Conservation (phyloP, 192 early-diverging fungal genomes). For the Linnemannia elongata region DNA sequence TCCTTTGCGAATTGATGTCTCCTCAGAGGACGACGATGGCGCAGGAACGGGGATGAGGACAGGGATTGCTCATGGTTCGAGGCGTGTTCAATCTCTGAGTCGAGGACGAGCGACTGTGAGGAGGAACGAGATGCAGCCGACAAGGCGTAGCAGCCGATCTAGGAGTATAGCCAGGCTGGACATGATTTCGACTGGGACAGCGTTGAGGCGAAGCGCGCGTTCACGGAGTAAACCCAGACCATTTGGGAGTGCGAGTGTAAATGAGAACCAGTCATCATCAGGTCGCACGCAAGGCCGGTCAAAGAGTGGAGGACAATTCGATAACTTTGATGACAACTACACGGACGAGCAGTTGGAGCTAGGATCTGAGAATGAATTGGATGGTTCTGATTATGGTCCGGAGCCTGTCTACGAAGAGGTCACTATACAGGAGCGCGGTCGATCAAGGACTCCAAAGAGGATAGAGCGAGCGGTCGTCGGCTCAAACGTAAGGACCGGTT, state of each 20-base stretch:
- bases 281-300: not conserved
- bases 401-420: not conserved
- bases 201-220: not conserved
- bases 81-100: not conserved
- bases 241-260: not conserved
- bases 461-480: not conserved
- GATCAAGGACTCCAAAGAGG: not conserved
- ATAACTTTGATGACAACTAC: not conserved
- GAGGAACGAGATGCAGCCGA: not conserved
- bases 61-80: not conserved
- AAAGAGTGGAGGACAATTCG: not conserved
- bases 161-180: not conserved
- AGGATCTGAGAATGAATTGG: not conserved
- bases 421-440: not conserved
- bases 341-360: not conserved
- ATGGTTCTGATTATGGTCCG: not conserved
- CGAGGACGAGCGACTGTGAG: not conserved
- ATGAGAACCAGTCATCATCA: not conserved
- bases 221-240: not conserved
- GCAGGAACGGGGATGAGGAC: not conserved
- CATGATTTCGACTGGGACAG: not conserved
- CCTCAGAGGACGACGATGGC: not conserved
- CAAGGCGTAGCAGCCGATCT: not conserved
- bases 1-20: not conserved
- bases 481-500: not conserved